A percentile compares a stretch with the other conserved stretches of the same genome.
These are phyloP conservation scores for Houttuynia cordata DNA, from an alignment of 164 flowering plant species.

Conservation along the genomic window DNA sequence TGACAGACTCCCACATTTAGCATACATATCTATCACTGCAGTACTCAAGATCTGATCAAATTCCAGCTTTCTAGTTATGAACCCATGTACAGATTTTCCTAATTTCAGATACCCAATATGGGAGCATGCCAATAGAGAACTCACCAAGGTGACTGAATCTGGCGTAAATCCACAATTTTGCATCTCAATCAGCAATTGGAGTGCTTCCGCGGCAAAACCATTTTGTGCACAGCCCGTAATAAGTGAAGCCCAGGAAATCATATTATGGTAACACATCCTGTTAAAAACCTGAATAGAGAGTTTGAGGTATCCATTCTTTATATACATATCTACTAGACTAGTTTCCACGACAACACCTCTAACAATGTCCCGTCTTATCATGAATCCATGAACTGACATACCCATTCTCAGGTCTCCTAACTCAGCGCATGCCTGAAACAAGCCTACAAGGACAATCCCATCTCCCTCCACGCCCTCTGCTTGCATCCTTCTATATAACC, in stretches of 20 bases:
- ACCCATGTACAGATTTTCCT: constrained; percentile 22
- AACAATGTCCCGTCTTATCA: constrained; percentile 13
- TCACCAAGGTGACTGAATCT: constrained; percentile 16
- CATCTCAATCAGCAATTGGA: constrained; percentile 17
- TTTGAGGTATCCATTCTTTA: constrained; percentile 16
- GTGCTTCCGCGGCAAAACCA: constrained; percentile 19
- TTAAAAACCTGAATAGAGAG: constrained; percentile 14
- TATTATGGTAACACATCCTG: constrained; percentile 13
- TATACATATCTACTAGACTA: constrained; percentile 22
- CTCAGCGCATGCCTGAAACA: constrained; percentile 14
- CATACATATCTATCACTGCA: constrained; percentile 25
- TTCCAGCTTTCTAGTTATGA: constrained; percentile 11
- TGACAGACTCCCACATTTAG: constrained; percentile 21
- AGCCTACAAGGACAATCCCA: constrained; percentile 16
- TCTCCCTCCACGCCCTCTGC: constrained; percentile 13
- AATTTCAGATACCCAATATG: constrained; percentile 15
- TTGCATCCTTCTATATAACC: constrained; percentile 13
- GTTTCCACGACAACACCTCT: constrained; percentile 19
- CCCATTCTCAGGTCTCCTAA: constrained; percentile 14
- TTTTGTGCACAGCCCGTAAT: constrained; percentile 25
- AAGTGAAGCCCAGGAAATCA: constrained; percentile 22
- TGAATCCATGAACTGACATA: constrained; percentile 18
- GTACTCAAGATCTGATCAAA: constrained; percentile 15
- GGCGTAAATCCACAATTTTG: constrained; percentile 12
- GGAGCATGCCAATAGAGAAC: constrained; percentile 17